phyloP scores from a whole-genome alignment of 2,329 filamentous ascomycete genomes.

The Trichophyton simii region DNA sequence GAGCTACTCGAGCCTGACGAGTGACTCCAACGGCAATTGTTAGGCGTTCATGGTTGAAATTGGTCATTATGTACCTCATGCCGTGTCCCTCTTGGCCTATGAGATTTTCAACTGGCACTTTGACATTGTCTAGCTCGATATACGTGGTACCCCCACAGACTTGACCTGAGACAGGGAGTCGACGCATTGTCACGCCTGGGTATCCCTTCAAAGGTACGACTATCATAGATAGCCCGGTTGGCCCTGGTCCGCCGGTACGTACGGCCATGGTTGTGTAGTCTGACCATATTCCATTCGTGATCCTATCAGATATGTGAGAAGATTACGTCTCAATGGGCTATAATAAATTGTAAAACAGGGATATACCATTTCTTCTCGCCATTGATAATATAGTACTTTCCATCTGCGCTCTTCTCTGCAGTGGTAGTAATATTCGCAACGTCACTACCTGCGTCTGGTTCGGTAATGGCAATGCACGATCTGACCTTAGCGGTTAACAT shows the following conservation, averaged over 20 bases:
- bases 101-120: constrained; percentile 57
- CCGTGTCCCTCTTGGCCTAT: constrained; percentile 58
- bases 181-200: constrained; percentile 54
- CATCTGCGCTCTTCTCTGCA: constrained; percentile 49
- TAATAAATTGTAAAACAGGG: constrained; percentile 2
- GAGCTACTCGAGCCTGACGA: constrained; percentile 48
- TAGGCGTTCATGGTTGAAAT: constrained; percentile 69
- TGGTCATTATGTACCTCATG: constrained; percentile 64
- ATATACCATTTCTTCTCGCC: constrained; percentile 62
- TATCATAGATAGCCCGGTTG: constrained; percentile 52
- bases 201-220: constrained; percentile 57
- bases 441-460: constrained; percentile 61
- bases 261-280: constrained; percentile 61
- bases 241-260: constrained; percentile 54
- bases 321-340: constrained; percentile 15
- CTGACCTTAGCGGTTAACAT: constrained; percentile 54
- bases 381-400: constrained; percentile 57
- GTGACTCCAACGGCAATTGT: constrained; percentile 53
- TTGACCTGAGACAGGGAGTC: constrained; percentile 55
- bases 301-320: constrained; percentile 28
- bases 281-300: constrained; percentile 60
- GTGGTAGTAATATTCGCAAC: constrained; percentile 61
- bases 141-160: constrained; percentile 57
- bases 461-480: constrained; percentile 65
- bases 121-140: constrained; percentile 64